phyloP scores from a whole-genome alignment of 805 yeast genomes.

The Starmerella stellata region DNA sequence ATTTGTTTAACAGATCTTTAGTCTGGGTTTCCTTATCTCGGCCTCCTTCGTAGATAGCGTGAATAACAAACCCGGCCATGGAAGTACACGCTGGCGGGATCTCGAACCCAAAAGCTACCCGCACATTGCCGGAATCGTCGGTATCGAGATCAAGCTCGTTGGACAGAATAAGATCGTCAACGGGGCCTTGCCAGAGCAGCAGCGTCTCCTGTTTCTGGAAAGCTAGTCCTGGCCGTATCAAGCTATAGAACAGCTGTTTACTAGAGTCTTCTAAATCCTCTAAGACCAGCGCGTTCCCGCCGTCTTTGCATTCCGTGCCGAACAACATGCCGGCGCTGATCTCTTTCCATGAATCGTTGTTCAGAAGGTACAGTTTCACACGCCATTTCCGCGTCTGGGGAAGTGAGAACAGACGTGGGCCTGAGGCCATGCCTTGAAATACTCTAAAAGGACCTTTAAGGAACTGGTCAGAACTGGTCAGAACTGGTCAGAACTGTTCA shows the following conservation, averaged over 20 bases:
- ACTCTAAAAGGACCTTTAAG: too few relatives aligned
- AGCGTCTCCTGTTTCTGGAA: constrained; percentile 87
- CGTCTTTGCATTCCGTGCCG: constrained; percentile 34
- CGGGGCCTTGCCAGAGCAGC: constrained; percentile 75
- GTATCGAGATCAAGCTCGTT: background rate
- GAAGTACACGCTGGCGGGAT: constrained; percentile 78
- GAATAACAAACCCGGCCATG: constrained; percentile 61
- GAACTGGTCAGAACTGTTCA: too few relatives aligned
- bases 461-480: too few relatives aligned
- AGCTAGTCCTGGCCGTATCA: constrained; percentile 55
- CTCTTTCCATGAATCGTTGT: constrained; percentile 74
- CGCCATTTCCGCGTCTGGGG: constrained; percentile 39
- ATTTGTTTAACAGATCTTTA: background rate
- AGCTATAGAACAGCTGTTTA: constrained; percentile 43
- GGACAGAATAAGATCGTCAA: constrained; percentile 20
- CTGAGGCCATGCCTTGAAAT: background rate
- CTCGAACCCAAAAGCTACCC: constrained; percentile 78
- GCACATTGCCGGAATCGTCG: constrained; percentile 16
- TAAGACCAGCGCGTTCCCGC: constrained; percentile 42
- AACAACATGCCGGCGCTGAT: constrained; percentile 81
- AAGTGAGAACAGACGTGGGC: constrained; percentile 24
- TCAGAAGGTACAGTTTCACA: constrained; percentile 76
- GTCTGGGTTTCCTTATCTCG: background rate
- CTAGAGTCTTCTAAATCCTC: constrained; percentile 46
- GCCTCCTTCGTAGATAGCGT: constrained; percentile 34